Conservation (phyloP, 257 asterid species). For the Eustoma russellianum region DNA sequence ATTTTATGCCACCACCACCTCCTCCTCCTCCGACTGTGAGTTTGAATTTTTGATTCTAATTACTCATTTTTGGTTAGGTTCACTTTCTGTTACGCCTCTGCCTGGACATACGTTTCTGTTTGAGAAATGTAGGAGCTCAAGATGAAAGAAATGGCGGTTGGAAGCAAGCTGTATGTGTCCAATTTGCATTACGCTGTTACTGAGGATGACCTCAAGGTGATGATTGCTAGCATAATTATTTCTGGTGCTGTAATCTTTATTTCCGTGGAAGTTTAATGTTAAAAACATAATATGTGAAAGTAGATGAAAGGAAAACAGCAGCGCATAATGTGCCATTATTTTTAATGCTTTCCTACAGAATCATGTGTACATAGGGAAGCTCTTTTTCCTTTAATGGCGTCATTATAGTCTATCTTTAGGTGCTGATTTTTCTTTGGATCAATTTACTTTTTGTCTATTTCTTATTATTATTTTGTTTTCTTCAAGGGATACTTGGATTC, state of each 20-base stretch:
- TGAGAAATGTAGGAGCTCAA: conserved; percentile 10
- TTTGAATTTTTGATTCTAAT: background rate
- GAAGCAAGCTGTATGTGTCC: conserved; percentile 37
- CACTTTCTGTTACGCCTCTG: background rate
- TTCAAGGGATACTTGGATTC: too few species aligned
- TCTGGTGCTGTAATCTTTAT: background rate
- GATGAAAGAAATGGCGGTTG: conserved; percentile 11
- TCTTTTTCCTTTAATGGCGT: background rate
- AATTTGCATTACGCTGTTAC: conserved; percentile 42
- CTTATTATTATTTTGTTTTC: too few species aligned
- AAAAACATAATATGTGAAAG: background rate
- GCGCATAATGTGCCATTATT: background rate
- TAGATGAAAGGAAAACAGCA: too few species aligned
- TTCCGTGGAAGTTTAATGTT: background rate
- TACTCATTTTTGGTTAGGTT: too few species aligned
- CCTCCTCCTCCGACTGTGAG: background rate
- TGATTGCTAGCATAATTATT: background rate
- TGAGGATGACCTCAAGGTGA: conserved; percentile 38
- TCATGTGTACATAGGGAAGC: background rate
- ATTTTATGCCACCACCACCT: too few species aligned
- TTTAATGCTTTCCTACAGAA: background rate
- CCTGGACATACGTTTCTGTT: background rate
- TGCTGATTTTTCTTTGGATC: too few species aligned
- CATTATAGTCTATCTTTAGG: too few species aligned
- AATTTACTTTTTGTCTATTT: too few species aligned